A percentile compares a stretch with the other conserved stretches of the same genome.
Evolutionary conservation across 2,329 filamentous ascomycete genomes (phyloP).

Genomic region (Laburnicola sp.): DNA sequence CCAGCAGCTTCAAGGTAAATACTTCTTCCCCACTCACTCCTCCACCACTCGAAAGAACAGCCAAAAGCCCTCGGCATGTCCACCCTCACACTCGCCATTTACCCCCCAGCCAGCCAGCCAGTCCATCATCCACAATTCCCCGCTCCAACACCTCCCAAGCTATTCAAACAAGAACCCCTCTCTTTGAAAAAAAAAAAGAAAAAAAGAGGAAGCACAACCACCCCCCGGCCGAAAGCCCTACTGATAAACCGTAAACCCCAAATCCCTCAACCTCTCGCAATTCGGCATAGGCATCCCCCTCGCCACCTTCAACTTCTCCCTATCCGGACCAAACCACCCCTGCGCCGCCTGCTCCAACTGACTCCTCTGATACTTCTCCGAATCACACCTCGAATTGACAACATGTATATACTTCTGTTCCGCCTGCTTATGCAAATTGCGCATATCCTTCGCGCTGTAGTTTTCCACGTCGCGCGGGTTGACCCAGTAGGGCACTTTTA

Average conservation of each 20-base stretch:
- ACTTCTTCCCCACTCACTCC: too few species aligned
- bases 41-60: too few species aligned
- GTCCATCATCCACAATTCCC: too few species aligned
- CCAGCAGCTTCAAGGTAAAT: too few species aligned
- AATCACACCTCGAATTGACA: slow-evolving; percentile 72
- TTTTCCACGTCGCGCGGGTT: slow-evolving; percentile 76
- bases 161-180: too few species aligned
- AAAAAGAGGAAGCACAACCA: too few species aligned
- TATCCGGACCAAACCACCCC: slow-evolving; percentile 84
- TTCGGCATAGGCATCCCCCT: slow-evolving; percentile 62
- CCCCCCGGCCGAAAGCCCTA: background rate
- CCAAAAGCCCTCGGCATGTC: too few species aligned
- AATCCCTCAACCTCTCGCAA: slow-evolving; percentile 59
- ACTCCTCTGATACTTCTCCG: slow-evolving; percentile 67
- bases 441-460: slow-evolving; percentile 69
- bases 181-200: too few species aligned
- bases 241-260: slow-evolving; percentile 37
- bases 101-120: too few species aligned
- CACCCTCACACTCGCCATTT: too few species aligned
- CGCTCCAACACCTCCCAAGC: too few species aligned
- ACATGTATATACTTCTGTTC: slow-evolving; percentile 72
- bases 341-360: slow-evolving; percentile 75
- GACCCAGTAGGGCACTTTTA: slow-evolving; percentile 82
- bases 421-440: slow-evolving; percentile 74
- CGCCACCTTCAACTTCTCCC: slow-evolving; percentile 75